Percentiles rank a stretch among this genome's conserved stretches.
phyloP scores from a whole-genome alignment of 257 asterid species.

The Scutellaria baicalensis region DNA sequence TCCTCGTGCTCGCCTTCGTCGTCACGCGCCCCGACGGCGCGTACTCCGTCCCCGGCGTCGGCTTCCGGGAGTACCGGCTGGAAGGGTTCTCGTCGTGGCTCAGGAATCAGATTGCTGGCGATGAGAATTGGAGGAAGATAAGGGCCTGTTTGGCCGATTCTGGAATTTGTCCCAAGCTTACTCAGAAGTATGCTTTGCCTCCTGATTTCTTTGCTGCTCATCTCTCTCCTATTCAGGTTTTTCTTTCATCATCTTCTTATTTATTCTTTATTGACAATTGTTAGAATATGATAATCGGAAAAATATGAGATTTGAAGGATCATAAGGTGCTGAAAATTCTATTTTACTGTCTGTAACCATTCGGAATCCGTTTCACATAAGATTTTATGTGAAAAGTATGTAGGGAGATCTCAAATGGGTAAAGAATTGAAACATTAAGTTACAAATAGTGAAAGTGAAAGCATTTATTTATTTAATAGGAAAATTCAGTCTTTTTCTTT shows the following conservation, averaged over 20 bases:
- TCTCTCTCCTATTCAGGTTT: slow-evolving; percentile 81
- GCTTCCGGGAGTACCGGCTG: slow-evolving; percentile 59
- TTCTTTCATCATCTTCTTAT: too few relatives aligned
- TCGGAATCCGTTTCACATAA: too few relatives aligned
- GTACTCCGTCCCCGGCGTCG: slow-evolving; percentile 46
- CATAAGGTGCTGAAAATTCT: too few relatives aligned
- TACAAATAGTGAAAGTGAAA: too few relatives aligned
- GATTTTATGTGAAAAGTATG: too few relatives aligned
- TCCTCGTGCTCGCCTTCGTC: slow-evolving; percentile 75
- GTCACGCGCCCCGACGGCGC: slow-evolving; percentile 76
- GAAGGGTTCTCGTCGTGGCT: slow-evolving; percentile 72
- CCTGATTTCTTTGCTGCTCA: slow-evolving; percentile 70
- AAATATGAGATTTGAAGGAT: neutral
- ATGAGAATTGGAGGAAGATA: slow-evolving; percentile 64
- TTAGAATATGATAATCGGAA: too few relatives aligned
- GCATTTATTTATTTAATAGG: too few relatives aligned
- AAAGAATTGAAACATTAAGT: too few relatives aligned
- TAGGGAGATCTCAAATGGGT: too few relatives aligned
- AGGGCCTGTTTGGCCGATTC: slow-evolving; percentile 83
- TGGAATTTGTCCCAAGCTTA: slow-evolving; percentile 49
- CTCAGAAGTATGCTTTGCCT: slow-evolving; percentile 31
- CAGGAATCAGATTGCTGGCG: slow-evolving; percentile 45
- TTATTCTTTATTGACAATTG: neutral
- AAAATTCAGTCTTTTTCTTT: too few relatives aligned
- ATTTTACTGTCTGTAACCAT: too few relatives aligned